Evolutionary conservation across 768 basidiomycete species (phyloP).

Genomic region (Hortiboletus flavorubellus): DNA sequence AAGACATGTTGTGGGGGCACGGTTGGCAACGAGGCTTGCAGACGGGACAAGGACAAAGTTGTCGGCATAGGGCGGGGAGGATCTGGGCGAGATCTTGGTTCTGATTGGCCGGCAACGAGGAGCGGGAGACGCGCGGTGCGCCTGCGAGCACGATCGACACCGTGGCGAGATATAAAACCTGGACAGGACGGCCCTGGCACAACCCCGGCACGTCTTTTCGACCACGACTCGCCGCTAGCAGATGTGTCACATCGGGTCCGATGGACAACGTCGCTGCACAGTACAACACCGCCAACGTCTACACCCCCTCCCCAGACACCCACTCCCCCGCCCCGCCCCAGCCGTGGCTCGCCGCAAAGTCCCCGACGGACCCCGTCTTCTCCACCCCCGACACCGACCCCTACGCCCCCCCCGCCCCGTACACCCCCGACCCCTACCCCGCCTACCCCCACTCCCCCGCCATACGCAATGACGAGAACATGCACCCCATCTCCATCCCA

Average conservation of each 20-base stretch:
- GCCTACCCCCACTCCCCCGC: slow-evolving; percentile 29
- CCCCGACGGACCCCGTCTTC: slow-evolving; percentile 29
- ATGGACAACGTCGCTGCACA: slow-evolving; percentile 36
- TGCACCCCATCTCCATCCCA: slow-evolving; percentile 34
- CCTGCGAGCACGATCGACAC: slow-evolving; percentile 17
- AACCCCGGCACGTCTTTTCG: slow-evolving; percentile 31
- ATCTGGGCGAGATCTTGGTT: slow-evolving; percentile 13
- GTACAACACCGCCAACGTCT: slow-evolving; percentile 27
- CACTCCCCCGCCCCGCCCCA: slow-evolving; percentile 20
- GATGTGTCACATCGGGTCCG: slow-evolving; percentile 36
- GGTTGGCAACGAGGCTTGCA: slow-evolving; percentile 18
- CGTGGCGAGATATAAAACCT: slow-evolving; percentile 30
- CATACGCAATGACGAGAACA: slow-evolving; percentile 27
- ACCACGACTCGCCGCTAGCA: slow-evolving; percentile 30
- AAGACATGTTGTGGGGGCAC: slow-evolving; percentile 1
- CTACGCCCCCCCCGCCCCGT: slow-evolving; percentile 24
- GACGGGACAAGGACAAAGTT: slow-evolving; percentile 11
- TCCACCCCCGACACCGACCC: slow-evolving; percentile 39
- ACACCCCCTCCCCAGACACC: slow-evolving; percentile 29
- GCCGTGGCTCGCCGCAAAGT: slow-evolving; percentile 9
- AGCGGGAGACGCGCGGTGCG: slow-evolving; percentile 14
- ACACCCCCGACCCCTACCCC: slow-evolving; percentile 28
- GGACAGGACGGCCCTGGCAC: slow-evolving; percentile 19
- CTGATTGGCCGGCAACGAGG: slow-evolving; percentile 18
- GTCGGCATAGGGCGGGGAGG: slow-evolving; percentile 17